These are phyloP conservation scores for Taphrina populina DNA, from an alignment of 1,139 yeast species.

Conservation along the genomic window DNA sequence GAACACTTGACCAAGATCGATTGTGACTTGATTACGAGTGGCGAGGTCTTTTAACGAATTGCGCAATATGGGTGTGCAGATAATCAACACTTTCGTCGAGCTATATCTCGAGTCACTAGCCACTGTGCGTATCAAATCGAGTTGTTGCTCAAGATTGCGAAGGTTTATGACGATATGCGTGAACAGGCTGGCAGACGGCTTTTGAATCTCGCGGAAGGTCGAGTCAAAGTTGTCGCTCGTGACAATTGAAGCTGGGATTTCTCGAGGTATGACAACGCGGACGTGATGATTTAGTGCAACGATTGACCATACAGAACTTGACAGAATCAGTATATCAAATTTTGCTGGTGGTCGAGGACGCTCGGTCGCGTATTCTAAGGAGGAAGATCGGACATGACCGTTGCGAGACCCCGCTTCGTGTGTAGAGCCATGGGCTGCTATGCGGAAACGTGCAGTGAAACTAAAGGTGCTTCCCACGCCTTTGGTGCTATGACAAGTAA, in stretches of 20 bases:
- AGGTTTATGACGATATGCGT: slow-evolving; percentile 45
- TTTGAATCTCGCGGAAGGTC: slow-evolving; percentile 27
- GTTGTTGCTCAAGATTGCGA: slow-evolving; percentile 40
- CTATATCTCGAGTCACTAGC: slow-evolving; percentile 28
- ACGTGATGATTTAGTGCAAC: slow-evolving; percentile 45
- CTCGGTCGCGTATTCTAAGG: not conserved
- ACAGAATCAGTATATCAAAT: slow-evolving; percentile 42
- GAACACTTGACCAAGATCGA: slow-evolving; percentile 9
- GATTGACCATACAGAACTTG: slow-evolving; percentile 43
- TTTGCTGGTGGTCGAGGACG: not conserved
- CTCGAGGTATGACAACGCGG: slow-evolving; percentile 41
- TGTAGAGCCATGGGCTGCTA: slow-evolving; percentile 36
- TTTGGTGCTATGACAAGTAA: slow-evolving; percentile 65
- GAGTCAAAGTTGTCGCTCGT: slow-evolving; percentile 36
- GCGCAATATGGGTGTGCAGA: slow-evolving; percentile 44
- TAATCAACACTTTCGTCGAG: slow-evolving; percentile 41
- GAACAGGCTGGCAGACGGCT: slow-evolving; percentile 37
- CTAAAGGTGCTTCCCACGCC: slow-evolving; percentile 77
- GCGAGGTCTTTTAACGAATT: slow-evolving; percentile 39
- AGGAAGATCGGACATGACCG: slow-evolving; percentile 30
- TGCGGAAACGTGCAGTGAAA: slow-evolving; percentile 45
- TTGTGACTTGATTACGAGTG: slow-evolving; percentile 19
- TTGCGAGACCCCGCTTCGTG: slow-evolving; percentile 28
- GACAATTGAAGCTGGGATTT: slow-evolving; percentile 34
- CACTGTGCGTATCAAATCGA: slow-evolving; percentile 37